Base-by-base conservation (phyloP, 176 grass and related monocot species). In the Oryza punctata region DNA sequence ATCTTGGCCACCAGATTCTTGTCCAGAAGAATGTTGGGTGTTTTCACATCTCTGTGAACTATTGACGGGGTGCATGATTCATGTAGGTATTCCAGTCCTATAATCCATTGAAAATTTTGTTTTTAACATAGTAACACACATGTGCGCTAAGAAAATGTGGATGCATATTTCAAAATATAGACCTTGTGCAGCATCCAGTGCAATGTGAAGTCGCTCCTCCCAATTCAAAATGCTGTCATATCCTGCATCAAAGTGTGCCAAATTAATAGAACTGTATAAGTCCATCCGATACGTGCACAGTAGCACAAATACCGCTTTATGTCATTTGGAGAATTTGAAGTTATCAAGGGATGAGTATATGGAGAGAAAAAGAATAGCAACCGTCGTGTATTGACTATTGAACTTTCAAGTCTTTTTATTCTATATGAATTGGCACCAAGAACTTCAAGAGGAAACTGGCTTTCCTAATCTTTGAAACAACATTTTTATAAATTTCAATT, bases 151-250 rank as follows among this genome's bases (percentile, higher is more conserved):
- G 24, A 61, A 24, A 4, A 77, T 0, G 9, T 0, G 7, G 27
- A 78, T 19, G 41, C 0, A 0, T 1, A 78, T 13, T 0, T 82
- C 0, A 7, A 43, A n/a, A 38, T 67, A 49, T 65, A 54, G 16
- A 84, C 72, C 72, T 84, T 61, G 87, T 67, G 76, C 87, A 30
- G 87, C 59, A 44, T 89, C 87, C 59, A 84, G 40, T 63, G 87
- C 87, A 76, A 89, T 85, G 72, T 33, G 74, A 67, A 89, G 81
- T 18, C 87, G 82, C 27, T 85, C 82, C 40, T 67, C 81, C 87
- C 87, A 89, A 54, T 61, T 72, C 67, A 86, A 81, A 80, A n/a
- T 54, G 2, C 9, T 15, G 12, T 25, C 73, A 5, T 27, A 21
- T 25, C 65, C 83, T 77, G 72, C 65, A 61, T 79, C 35, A 78